A percentile compares a stretch with the other conserved stretches of the same genome.
These are phyloP conservation scores for Odontarrhena argentea DNA, from an alignment of 345 rosid species.

Conservation along the genomic window DNA sequence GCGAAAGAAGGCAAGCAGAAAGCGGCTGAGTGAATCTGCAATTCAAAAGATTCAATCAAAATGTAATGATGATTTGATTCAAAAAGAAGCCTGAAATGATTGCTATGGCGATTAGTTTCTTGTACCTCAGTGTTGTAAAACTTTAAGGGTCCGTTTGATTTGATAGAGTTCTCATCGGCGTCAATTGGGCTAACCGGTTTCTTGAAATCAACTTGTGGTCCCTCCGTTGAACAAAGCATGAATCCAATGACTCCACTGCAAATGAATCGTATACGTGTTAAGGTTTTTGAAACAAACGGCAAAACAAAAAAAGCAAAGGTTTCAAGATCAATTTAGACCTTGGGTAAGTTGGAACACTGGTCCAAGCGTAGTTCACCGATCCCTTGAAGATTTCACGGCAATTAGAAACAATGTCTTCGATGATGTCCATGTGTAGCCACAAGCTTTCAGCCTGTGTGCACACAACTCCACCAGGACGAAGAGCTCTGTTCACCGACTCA, in stretches of 20 bases:
- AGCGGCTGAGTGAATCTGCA: slow-evolving; percentile 88
- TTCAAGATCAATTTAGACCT: slow-evolving; percentile 46
- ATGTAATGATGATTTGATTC: neutral
- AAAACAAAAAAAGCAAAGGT: neutral
- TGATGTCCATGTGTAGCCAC: slow-evolving; percentile 99
- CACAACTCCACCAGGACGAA: slow-evolving; percentile 96
- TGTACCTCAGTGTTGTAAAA: slow-evolving; percentile 84
- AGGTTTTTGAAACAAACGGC: neutral
- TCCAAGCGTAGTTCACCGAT: slow-evolving; percentile 96
- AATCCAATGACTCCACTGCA: slow-evolving; percentile 93
- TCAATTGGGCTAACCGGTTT: slow-evolving; percentile 76
- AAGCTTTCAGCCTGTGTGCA: slow-evolving; percentile 96
- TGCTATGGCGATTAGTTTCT: neutral
- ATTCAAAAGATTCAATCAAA: neutral
- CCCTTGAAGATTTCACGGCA: slow-evolving; percentile 92
- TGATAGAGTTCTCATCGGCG: slow-evolving; percentile 40
- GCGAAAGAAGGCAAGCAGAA: slow-evolving; percentile 95
- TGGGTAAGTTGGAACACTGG: slow-evolving; percentile 96
- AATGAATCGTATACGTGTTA: neutral
- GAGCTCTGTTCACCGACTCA: slow-evolving; percentile 77
- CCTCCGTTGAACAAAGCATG: slow-evolving; percentile 96
- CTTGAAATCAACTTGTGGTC: slow-evolving; percentile 87
- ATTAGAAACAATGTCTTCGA: slow-evolving; percentile 81
- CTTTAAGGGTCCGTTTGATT: slow-evolving; percentile 60
- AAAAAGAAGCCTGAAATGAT: neutral